Conservation (phyloP, 176 grass and related monocot genomes). For the Olyra latifolia region DNA sequence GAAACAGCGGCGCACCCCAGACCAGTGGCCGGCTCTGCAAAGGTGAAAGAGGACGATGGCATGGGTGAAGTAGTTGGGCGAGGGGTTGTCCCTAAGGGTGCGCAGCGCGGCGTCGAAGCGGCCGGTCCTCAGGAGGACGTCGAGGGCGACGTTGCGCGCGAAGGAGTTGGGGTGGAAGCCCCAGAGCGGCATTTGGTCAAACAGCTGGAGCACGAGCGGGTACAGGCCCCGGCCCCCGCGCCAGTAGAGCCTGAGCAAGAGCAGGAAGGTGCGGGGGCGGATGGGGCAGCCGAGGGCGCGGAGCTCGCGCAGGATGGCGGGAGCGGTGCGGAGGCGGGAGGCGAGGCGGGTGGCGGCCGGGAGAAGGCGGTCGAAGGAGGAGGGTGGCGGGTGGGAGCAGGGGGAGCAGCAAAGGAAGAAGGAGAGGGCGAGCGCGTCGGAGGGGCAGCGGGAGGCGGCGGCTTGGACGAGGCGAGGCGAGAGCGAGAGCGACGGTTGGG, state of each 20-base stretch:
- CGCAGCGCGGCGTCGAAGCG: constrained; percentile 30
- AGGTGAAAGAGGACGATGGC: constrained; percentile 65
- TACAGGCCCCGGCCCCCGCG: constrained; percentile 61
- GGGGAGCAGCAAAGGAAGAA: constrained; percentile 91
- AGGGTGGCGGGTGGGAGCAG: constrained; percentile 70
- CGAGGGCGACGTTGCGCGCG: constrained; percentile 71
- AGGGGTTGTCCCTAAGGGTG: constrained; percentile 33
- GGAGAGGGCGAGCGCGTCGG: constrained; percentile 61
- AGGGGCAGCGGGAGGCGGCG: constrained; percentile 55
- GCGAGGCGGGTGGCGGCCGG: constrained; percentile 65
- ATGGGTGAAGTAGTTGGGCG: constrained; percentile 81
- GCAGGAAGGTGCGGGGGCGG: constrained; percentile 70
- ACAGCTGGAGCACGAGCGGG: constrained; percentile 52
- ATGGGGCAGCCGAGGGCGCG: constrained; percentile 52
- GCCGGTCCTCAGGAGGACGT: constrained; percentile 67
- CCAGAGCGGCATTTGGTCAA: constrained; percentile 72
- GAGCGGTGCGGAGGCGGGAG: constrained; percentile 46
- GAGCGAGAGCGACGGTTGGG: constrained; percentile 11
- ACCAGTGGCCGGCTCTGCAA: constrained; percentile 60
- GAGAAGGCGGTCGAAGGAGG: constrained; percentile 66
- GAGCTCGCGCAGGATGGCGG: constrained; percentile 53
- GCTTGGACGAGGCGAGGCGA: constrained; percentile 57
- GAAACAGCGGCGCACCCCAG: constrained; percentile 37
- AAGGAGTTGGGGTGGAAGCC: constrained; percentile 67
- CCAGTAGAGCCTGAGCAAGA: constrained; percentile 79